A percentile compares a stretch with the other conserved stretches of the same genome.
These are phyloP conservation scores for Phytophthora quininea DNA, from an alignment of 352 stramenopile genomes.

Conservation along the genomic window DNA sequence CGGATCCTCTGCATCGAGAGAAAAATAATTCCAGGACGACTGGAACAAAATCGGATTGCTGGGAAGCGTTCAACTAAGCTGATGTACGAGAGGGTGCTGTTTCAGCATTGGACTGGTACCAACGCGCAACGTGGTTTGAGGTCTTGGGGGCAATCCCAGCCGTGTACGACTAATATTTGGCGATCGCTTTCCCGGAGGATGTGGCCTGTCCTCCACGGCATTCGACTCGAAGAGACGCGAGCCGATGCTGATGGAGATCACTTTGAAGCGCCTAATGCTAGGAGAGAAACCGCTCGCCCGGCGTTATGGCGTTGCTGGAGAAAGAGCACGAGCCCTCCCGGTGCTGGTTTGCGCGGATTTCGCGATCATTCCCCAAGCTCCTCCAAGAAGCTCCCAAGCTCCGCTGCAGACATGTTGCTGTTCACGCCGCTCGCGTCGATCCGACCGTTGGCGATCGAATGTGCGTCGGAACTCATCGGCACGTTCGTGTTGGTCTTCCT, in stretches of 20 bases:
- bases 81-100: background rate
- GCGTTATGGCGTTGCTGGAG: conserved; percentile 15
- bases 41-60: too few species aligned
- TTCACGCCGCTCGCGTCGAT: conserved; percentile 23
- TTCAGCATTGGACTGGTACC: conserved; percentile 14
- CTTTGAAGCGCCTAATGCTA: conserved; percentile 17
- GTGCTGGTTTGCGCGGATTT: conserved; percentile 4
- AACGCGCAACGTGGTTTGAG: conserved; percentile 3
- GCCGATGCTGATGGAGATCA: conserved; percentile 10
- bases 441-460: conserved; percentile 34
- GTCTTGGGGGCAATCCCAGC: conserved; percentile 11
- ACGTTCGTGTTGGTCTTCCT: conserved; percentile 51
- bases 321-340: conserved; percentile 13
- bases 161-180: conserved; percentile 20
- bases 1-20: conserved; percentile 1
- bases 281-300: conserved; percentile 19
- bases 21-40: background rate
- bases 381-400: background rate
- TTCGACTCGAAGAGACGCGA: background rate
- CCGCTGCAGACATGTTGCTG: conserved; percentile 19
- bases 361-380: conserved; percentile 20
- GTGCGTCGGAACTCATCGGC: conserved; percentile 46
- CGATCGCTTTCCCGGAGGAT: conserved; percentile 7
- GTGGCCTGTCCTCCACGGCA: conserved; percentile 24
- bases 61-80: too few species aligned